Percentiles rank a stretch among this genome's conserved stretches.
These are phyloP conservation scores for Platanthera zijinensis DNA, from an alignment of 106 monocot genomes.

Conservation along the genomic window DNA sequence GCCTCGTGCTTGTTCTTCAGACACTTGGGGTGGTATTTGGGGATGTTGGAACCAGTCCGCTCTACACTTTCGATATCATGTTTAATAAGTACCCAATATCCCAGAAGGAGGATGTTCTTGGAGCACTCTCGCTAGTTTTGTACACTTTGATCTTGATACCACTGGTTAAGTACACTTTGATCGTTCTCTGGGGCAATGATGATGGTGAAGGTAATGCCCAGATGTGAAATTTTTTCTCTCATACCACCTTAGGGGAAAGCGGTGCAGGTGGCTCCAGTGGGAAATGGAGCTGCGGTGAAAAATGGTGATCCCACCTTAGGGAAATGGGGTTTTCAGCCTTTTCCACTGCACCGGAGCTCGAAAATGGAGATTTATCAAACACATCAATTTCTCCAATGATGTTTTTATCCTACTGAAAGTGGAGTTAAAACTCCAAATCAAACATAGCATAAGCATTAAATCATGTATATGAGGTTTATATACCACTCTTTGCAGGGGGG, in stretches of 20 bases:
- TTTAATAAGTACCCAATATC: conserved; percentile 64
- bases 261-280: no score
- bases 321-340: no score
- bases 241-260: no score
- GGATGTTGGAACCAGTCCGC: conserved; percentile 85
- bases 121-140: conserved; percentile 88
- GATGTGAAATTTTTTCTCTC: not conserved
- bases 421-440: no score
- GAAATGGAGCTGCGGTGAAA: no score
- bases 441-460: not conserved
- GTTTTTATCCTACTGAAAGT: no score
- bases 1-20: conserved; percentile 58
- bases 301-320: no score
- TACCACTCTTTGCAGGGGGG: conserved; percentile 46
- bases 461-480: not conserved
- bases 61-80: conserved; percentile 91
- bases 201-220: conserved; percentile 89
- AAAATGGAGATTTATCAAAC: no score
- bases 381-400: no score
- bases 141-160: conserved; percentile 94
- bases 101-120: conserved; percentile 75
- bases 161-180: conserved; percentile 66
- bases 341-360: no score
- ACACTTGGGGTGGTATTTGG: conserved; percentile 98
- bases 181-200: conserved; percentile 88